Percentiles rank a stretch among this genome's conserved stretches.
phyloP scores from a whole-genome alignment of 1,284 basidiomycete species.

The Pterula multifida region DNA sequence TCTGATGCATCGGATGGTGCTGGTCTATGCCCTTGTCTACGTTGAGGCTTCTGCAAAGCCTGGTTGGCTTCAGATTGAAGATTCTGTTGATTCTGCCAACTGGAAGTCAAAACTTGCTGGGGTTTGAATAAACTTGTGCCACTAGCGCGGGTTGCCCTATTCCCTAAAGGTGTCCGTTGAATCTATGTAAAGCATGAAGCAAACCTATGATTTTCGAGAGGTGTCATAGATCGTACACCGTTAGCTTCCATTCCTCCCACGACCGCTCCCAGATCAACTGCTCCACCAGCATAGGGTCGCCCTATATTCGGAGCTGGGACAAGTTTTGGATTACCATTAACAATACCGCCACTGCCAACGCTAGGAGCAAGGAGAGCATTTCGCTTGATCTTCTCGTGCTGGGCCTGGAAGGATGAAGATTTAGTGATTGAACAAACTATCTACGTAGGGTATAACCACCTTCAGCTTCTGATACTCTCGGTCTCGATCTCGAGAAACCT shows the following conservation, averaged over 20 bases:
- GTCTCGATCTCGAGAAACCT: constrained; percentile 61
- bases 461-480: constrained; percentile 82
- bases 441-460: constrained; percentile 22
- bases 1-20: background rate
- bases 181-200: constrained; percentile 29
- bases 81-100: background rate
- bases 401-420: constrained; percentile 27
- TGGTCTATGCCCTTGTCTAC: background rate
- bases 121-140: background rate
- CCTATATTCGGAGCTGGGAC: background rate
- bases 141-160: constrained; percentile 26
- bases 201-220: constrained; percentile 4
- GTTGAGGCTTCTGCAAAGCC: background rate
- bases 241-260: constrained; percentile 61
- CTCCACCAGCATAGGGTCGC: background rate
- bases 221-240: constrained; percentile 29
- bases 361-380: constrained; percentile 50
- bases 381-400: constrained; percentile 68
- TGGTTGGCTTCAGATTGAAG: background rate
- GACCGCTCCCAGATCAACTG: constrained; percentile 39
- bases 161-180: constrained; percentile 59
- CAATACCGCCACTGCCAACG: background rate
- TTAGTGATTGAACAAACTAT: constrained; percentile 1
- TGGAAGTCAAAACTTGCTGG: background rate
- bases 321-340: background rate